Percentiles rank a stretch among this genome's conserved stretches.
Conservation (phyloP, 2,329 filamentous ascomycete genomes). For the Pseudocercospora eumusae region DNA sequence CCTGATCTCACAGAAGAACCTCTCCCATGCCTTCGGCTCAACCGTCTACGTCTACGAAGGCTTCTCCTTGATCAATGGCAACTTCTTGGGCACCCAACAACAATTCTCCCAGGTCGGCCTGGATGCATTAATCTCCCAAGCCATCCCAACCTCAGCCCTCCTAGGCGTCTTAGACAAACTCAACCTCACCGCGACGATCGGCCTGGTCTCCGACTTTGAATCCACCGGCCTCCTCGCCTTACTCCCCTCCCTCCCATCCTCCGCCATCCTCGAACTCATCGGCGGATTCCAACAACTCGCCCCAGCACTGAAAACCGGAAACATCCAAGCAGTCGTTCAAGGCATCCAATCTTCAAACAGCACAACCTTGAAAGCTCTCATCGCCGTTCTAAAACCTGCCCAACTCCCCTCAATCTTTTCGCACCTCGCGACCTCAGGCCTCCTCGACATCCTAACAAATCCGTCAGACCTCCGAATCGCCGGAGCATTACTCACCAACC, state of each 20-base stretch:
- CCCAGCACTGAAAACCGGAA: slow-evolving; percentile 16
- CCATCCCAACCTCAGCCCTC: slow-evolving; percentile 12
- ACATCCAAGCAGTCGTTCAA: slow-evolving; percentile 13
- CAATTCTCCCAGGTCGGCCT: slow-evolving; percentile 23
- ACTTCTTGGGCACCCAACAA: slow-evolving; percentile 21
- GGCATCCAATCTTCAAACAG: slow-evolving; percentile 17
- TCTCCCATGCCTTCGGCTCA: slow-evolving; percentile 21
- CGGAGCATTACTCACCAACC: slow-evolving; percentile 16
- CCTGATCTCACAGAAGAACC: slow-evolving; percentile 21
- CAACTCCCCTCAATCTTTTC: slow-evolving; percentile 16
- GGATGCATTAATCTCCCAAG: slow-evolving; percentile 1
- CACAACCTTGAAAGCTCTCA: slow-evolving; percentile 10
- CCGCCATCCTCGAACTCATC: slow-evolving; percentile 12
- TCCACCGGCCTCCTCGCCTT: slow-evolving; percentile 15
- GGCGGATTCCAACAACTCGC: slow-evolving; percentile 16
- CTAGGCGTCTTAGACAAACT: slow-evolving; percentile 19
- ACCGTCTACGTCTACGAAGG: slow-evolving; percentile 25
- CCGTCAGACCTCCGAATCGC: slow-evolving; percentile 14
- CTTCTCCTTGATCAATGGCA: slow-evolving; percentile 23
- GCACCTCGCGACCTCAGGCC: slow-evolving; percentile 15
- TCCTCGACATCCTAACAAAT: slow-evolving; percentile 19
- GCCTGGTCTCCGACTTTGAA: slow-evolving; percentile 11
- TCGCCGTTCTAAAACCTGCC: slow-evolving; percentile 9
- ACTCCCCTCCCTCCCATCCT: slow-evolving; percentile 14
- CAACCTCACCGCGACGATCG: slow-evolving; percentile 21